A percentile compares a stretch with the other conserved stretches of the same genome.
Evolutionary conservation across 2,329 filamentous ascomycete species (phyloP).

Genomic region (Emmonsiellopsis sp.): DNA sequence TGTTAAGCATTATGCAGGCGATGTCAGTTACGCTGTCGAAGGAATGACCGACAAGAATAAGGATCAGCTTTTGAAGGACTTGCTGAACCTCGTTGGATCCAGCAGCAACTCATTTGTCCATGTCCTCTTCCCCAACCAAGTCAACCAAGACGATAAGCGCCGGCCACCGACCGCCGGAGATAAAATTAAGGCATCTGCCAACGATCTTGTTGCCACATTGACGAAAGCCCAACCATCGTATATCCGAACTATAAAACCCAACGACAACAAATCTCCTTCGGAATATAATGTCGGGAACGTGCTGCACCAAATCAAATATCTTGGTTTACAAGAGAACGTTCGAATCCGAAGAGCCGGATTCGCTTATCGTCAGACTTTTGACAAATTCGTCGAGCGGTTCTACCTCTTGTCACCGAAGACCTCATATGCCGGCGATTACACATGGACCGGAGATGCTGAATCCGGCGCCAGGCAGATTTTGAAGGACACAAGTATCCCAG

Average conservation of each 20-base stretch:
- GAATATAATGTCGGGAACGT: slow-evolving; percentile 92
- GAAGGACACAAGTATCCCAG: slow-evolving; percentile 90
- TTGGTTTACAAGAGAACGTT: slow-evolving; percentile 98
- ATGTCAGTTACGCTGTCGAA: slow-evolving; percentile 87
- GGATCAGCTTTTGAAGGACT: slow-evolving; percentile 88
- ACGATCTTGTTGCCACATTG: slow-evolving; percentile 84
- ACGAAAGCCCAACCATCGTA: slow-evolving; percentile 98
- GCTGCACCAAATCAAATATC: slow-evolving; percentile 96
- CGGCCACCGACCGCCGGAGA: slow-evolving; percentile 91
- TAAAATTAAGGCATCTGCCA: slow-evolving; percentile 89
- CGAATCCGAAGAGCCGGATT: slow-evolving; percentile 94
- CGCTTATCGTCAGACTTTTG: slow-evolving; percentile 91
- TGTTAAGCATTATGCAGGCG: slow-evolving; percentile 96
- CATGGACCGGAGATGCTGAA: slow-evolving; percentile 81
- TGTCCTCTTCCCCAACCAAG: slow-evolving; percentile 78
- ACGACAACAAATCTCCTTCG: slow-evolving; percentile 92
- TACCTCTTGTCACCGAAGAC: slow-evolving; percentile 90
- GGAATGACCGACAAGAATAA: slow-evolving; percentile 99
- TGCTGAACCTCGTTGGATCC: slow-evolving; percentile 74
- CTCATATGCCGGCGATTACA: slow-evolving; percentile 94
- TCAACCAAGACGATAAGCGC: slow-evolving; percentile 92
- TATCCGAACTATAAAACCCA: slow-evolving; percentile 97
- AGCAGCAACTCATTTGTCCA: slow-evolving; percentile 83
- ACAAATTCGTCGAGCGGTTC: slow-evolving; percentile 97
- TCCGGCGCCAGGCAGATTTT: slow-evolving; percentile 85